Base-by-base conservation (phyloP, 345 rosid genomes). In the Moricandia arvensis region DNA sequence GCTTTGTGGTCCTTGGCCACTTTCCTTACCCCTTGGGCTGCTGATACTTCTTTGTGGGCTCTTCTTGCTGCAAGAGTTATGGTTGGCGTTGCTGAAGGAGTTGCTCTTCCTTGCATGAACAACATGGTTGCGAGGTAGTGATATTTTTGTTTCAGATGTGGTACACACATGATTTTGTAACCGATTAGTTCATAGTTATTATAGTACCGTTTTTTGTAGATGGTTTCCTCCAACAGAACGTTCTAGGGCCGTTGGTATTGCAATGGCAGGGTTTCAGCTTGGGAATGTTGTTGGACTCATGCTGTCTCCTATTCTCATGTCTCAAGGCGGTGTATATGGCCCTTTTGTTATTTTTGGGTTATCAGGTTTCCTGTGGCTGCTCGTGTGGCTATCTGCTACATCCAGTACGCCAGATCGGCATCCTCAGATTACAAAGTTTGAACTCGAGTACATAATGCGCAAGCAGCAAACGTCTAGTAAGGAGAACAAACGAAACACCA, bases 61-160 rank as follows among this genome's bases (percentile, higher is more conserved):
- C 86, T 94, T 2, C 96, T 94, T 35, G 86, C 85, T 9, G 73
- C 84, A 73, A 86, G 97, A 71, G 93, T 91, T 27, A 73, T 84
- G 82, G 92, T 94, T 70, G 99, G 99, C 5, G 73, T 91, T 66
- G 97, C 97, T n/a, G 96, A 94, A 86, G 99, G 99, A 49, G 97
- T 90, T 69, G 97, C 99, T 80, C 95, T 91, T 79, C 99, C 99
- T 82, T 87, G 93, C 58, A 91, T 94, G 99, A 94, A 91, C 91
- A 94, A 94, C 76, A 90, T 94, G 99, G 87, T 91, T 59, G 93
- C 87, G 21, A 94, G 97, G 97, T 94, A 87, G 64, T 66, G 29
- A 54, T 72, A 1, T 59, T 57, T 80, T 45, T 54, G 12, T 67
- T 53, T 66, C 54, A 75, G 69, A 78, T 75, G 63, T 70, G 69